phyloP scores from a whole-genome alignment of 164 flowering plant species.

The Litsea cubeba region DNA sequence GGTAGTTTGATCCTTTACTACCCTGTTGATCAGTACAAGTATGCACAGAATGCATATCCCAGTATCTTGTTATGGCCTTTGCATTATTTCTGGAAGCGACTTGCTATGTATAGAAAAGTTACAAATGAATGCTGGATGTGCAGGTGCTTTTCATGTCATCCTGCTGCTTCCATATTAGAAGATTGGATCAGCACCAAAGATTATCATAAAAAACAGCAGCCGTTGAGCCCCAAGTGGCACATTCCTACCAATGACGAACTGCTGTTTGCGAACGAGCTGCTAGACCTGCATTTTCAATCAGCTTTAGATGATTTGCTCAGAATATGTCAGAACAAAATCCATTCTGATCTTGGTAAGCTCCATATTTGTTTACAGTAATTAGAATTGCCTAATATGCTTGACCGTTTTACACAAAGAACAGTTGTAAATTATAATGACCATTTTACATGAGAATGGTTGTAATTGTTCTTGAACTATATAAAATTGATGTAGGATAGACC shows the following conservation, averaged over 20 bases:
- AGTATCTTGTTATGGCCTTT: background rate
- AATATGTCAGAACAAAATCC: conserved; percentile 68
- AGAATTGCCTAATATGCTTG: too few relatives aligned
- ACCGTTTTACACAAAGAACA: too few relatives aligned
- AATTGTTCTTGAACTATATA: background rate
- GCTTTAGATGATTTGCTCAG: conserved; percentile 81
- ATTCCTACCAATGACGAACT: conserved; percentile 71
- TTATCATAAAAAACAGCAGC: conserved; percentile 31
- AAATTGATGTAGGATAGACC: too few relatives aligned
- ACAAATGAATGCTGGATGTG: background rate
- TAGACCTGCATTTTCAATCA: conserved; percentile 68
- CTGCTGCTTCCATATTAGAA: conserved; percentile 56
- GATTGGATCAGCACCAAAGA: conserved; percentile 88
- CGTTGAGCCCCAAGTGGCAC: conserved; percentile 74
- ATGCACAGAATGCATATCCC: conserved; percentile 11
- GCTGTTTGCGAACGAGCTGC: conserved; percentile 79
- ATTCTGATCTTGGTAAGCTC: conserved; percentile 66
- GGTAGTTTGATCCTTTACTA: conserved; percentile 86
- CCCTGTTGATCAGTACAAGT: conserved; percentile 92
- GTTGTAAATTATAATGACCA: background rate
- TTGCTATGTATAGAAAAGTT: conserved; percentile 1
- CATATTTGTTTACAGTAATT: background rate
- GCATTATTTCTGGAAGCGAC: background rate
- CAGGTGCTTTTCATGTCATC: conserved; percentile 67
- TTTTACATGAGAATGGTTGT: background rate